Conservation (phyloP, 75 land plant species). For the Selaginella moellendorffii region DNA sequence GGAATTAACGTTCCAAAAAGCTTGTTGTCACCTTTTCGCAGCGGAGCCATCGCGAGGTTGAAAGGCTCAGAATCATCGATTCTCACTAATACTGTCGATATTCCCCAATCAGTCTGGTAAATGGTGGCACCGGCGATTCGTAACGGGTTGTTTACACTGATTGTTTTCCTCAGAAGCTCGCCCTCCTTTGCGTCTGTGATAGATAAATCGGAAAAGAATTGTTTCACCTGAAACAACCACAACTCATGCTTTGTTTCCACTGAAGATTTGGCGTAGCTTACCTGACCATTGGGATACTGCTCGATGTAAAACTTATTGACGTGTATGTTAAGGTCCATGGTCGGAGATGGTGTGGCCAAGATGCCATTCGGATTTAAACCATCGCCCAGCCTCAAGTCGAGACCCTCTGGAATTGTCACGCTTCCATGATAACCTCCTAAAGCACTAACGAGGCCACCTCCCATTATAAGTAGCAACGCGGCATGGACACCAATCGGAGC, state of each 20-base stretch:
- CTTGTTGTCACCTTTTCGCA: conserved; percentile 83
- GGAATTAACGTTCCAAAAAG: conserved; percentile 90
- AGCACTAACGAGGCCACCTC: conserved; percentile 79
- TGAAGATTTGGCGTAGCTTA: conserved; percentile 9
- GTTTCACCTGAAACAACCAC: conserved; percentile 40
- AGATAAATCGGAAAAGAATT: conserved; percentile 75
- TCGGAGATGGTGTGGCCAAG: conserved; percentile 41
- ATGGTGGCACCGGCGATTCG: conserved; percentile 84
- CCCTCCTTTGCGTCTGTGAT: conserved; percentile 37
- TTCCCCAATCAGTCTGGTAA: conserved; percentile 94
- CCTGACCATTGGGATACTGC: conserved; percentile 84
- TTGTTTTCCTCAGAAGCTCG: conserved; percentile 55
- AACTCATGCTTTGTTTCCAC: not conserved
- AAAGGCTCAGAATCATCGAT: conserved; percentile 80
- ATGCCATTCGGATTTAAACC: conserved; percentile 63
- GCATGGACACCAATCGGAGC: conserved; percentile 97
- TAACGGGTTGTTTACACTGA: conserved; percentile 90
- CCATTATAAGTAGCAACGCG: conserved; percentile 87
- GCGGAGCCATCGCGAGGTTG: conserved; percentile 79
- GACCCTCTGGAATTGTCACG: conserved; percentile 89
- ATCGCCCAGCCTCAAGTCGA: conserved; percentile 80
- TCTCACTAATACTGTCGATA: conserved; percentile 66
- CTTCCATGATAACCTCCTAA: conserved; percentile 70
- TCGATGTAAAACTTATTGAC: conserved; percentile 84
- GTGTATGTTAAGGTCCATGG: conserved; percentile 54